Base-by-base conservation (phyloP, 257 asterid genomes). In the Datura wrightii region DNA sequence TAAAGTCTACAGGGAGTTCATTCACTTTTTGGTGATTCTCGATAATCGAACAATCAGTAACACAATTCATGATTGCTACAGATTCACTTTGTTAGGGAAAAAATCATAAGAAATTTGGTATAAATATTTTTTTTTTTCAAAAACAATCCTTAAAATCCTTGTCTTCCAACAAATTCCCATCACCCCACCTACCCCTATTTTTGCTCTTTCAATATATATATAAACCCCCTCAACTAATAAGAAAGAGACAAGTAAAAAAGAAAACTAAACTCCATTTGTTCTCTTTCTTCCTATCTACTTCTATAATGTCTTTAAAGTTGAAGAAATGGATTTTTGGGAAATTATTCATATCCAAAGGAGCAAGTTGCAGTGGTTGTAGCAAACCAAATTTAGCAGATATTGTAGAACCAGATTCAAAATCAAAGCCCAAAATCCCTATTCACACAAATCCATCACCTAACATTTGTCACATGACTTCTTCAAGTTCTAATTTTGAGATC, bases 381-480 rank as follows among this genome's bases (percentile, higher is more conserved):
- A 48, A 74, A 50, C 42, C 59, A 48, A 74, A 74, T 6, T 24
- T 13, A 74, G 42, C 1, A 48, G 24, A 74, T 3, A 48, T 74
- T 5, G 2, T 48, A 11, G 44, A 46, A 48, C 59, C 19, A 24
- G 31, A 24, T 24, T 1, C 31, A 24, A 24, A 24, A 24, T 1
- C 31, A 48, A 74, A 74, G 6, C 13, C 59, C 80, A 24, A 46
- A 48, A 74, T 24, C 0, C 19, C 24, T 11, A 71, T 44, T 44
- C 36, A 44, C 39, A 74, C 59, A 19, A 74, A 48, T 13, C 59
- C 37, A 71, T 71, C 42, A 74, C 19, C 60, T 48, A 48, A 1
- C 19, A 74, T 74, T 74, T 74, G 44, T 74, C 59, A 74, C 60
- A 74, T 24, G 0, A 24, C 59, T 48, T 74, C 42, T 74, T 48